phyloP scores from a whole-genome alignment of 192 early-diverging fungal genomes.

The Umbelopsis ramanniana region DNA sequence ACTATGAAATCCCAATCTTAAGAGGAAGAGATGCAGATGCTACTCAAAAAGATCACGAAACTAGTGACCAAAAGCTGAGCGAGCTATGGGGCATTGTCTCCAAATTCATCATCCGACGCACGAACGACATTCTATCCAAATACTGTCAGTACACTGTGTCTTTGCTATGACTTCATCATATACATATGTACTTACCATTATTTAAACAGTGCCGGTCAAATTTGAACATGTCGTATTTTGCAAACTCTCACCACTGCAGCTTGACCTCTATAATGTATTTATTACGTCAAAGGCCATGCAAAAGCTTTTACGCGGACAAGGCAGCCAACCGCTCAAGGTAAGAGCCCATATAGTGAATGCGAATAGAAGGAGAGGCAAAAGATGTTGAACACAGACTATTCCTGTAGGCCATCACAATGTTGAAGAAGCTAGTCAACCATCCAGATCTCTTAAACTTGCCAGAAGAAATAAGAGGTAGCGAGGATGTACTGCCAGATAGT shows the following conservation, averaged over 20 bases:
- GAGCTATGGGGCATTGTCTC: conserved; percentile 89
- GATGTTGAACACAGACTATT: no score
- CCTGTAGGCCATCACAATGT: conserved; percentile 74
- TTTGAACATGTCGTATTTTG: conserved; percentile 99
- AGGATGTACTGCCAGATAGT: conserved; percentile 54
- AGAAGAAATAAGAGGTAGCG: conserved; percentile 61
- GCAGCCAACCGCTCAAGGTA: conserved; percentile 79
- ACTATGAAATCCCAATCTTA: conserved; percentile 93
- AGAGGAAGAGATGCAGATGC: conserved; percentile 93
- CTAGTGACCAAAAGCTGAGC: conserved; percentile 81
- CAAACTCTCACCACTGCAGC: conserved; percentile 75
- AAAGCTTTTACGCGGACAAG: conserved; percentile 70
- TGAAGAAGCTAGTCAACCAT: conserved; percentile 98
- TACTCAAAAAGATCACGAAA: conserved; percentile 71
- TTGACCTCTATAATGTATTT: conserved; percentile 82
- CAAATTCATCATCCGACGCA: conserved; percentile 96
- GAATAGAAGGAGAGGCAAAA: no score
- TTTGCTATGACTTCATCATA: neutral
- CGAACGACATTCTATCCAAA: conserved; percentile 95
- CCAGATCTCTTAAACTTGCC: conserved; percentile 83
- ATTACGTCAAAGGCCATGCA: conserved; percentile 71
- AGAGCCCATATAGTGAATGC: no score
- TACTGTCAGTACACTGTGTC: conserved; percentile 68
- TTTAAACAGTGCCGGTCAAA: conserved; percentile 82
- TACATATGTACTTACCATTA: neutral